Conservation (phyloP, 2,329 filamentous ascomycete species). For the Apiospora pterosperma region DNA sequence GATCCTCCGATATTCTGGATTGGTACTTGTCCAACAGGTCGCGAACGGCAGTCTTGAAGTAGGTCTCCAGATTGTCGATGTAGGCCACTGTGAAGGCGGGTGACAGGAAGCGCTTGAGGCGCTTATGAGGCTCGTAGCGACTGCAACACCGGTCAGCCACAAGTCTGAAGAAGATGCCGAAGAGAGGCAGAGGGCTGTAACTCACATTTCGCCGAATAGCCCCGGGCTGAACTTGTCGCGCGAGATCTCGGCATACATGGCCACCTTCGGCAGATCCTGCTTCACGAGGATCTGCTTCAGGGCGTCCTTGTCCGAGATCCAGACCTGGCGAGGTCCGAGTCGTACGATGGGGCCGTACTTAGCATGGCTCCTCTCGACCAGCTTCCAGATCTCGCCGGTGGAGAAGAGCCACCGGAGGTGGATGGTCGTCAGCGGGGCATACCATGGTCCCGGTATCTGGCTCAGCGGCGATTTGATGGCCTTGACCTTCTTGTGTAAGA, state of each 20-base stretch:
- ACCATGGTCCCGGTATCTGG: constrained; percentile 15
- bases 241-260: constrained; percentile 19
- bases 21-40: constrained; percentile 15
- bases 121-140: constrained; percentile 19
- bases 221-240: constrained; percentile 12
- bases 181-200: neutral
- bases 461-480: constrained; percentile 9
- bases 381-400: constrained; percentile 18
- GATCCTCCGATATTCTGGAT: neutral
- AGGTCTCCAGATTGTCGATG: constrained; percentile 20
- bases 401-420: constrained; percentile 18
- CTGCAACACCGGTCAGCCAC: constrained; percentile 12
- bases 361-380: constrained; percentile 14
- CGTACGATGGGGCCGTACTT: constrained; percentile 17
- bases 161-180: neutral
- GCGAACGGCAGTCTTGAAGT: constrained; percentile 16
- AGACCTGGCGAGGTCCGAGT: constrained; percentile 18
- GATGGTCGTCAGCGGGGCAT: constrained; percentile 15
- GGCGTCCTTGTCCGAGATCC: constrained; percentile 18
- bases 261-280: constrained; percentile 18
- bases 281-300: constrained; percentile 18
- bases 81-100: constrained; percentile 23
- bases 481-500: neutral
- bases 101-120: constrained; percentile 21
- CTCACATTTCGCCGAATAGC: constrained; percentile 19